Base-by-base conservation (phyloP, 2,329 filamentous ascomycete species). In the Penicillium sp. region DNA sequence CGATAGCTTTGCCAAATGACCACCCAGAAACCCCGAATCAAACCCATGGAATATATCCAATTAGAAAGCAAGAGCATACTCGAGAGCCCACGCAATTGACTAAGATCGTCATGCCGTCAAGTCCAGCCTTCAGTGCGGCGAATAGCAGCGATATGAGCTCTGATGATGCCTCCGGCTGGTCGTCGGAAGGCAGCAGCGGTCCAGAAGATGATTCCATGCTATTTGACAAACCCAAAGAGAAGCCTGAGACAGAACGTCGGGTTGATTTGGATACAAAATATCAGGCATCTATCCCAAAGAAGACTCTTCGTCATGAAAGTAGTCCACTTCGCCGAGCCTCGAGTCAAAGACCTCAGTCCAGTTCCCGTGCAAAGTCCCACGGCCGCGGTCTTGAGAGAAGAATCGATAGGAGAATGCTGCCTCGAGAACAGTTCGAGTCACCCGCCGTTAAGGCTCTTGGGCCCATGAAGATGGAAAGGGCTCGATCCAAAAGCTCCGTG, bases 181-280 rank as follows among this genome's bases (percentile, higher is more conserved):
- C 54, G 38, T 61, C 61, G 5, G 59, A 59, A 16, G 59, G 54
- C 2, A 63, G 59, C 51, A 71, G 67, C 38, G 56, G 63, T 22
- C 67, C 61, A n/a, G 67, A 71, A 27, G 67, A 69, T 16, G 66
- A 69, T 16, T 69, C 67, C 1, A 53, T 60, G 36, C 49, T 67
- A 7, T 67, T 67, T 38, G 70, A 71, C 18, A 36, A 55, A 8
- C 66, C 66, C 4, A 58, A 65, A 5, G 55, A 63, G 7, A 68
- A 60, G 36, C 70, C 68, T 6, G 61, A 59, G 2, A 69, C 66
- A 6, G 71, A 71, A 10, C 62, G 64, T 27, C 63, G 62, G 9
- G 62, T 63, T 13, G 55, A 55, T 31, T 67, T 68, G 36, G 55
- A 60, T 16, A 53, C 58, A 6, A 58, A 66, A n/a, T 54, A 55